These are phyloP conservation scores for Aspergillus persii DNA, from an alignment of 2,329 filamentous ascomycete genomes.

Conservation along the genomic window DNA sequence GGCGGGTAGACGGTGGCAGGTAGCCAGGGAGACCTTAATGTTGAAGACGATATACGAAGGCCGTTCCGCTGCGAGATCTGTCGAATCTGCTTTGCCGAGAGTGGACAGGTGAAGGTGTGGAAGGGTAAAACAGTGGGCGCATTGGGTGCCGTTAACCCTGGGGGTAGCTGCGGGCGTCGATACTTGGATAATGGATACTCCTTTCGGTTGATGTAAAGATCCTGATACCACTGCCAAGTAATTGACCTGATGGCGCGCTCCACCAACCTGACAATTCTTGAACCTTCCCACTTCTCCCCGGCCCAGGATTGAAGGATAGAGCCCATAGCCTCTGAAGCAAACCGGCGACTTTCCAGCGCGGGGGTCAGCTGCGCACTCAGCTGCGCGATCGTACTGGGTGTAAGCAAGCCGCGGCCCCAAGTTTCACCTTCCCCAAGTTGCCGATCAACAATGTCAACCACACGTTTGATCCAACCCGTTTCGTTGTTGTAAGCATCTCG, in stretches of 20 bases:
- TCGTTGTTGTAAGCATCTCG: conserved; percentile 66
- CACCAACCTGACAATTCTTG: conserved; percentile 75
- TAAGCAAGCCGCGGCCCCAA: conserved; percentile 77
- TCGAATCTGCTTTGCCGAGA: conserved; percentile 87
- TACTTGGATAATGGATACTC: conserved; percentile 62
- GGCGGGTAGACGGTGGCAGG: conserved; percentile 78
- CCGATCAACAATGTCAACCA: conserved; percentile 84
- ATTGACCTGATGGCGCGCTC: conserved; percentile 78
- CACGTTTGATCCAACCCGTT: conserved; percentile 79
- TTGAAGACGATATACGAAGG: conserved; percentile 86
- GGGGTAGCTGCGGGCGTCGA: conserved; percentile 69
- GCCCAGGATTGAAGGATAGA: conserved; percentile 59
- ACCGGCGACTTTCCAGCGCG: conserved; percentile 27
- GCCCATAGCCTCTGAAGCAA: conserved; percentile 30
- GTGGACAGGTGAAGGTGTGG: conserved; percentile 93
- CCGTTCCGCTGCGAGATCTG: conserved; percentile 95
- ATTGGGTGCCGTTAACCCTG: conserved; percentile 71
- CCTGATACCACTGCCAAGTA: conserved; percentile 83
- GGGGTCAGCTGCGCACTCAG: conserved; percentile 50
- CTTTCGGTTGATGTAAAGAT: conserved; percentile 66
- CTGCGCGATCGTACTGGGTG: conserved; percentile 52
- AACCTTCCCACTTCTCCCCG: conserved; percentile 81
- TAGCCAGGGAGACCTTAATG: conserved; percentile 82
- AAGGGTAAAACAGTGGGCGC: conserved; percentile 95
- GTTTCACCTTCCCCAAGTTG: conserved; percentile 81